phyloP scores from a whole-genome alignment of 306 rosid genomes.

The Vicia sativa region DNA sequence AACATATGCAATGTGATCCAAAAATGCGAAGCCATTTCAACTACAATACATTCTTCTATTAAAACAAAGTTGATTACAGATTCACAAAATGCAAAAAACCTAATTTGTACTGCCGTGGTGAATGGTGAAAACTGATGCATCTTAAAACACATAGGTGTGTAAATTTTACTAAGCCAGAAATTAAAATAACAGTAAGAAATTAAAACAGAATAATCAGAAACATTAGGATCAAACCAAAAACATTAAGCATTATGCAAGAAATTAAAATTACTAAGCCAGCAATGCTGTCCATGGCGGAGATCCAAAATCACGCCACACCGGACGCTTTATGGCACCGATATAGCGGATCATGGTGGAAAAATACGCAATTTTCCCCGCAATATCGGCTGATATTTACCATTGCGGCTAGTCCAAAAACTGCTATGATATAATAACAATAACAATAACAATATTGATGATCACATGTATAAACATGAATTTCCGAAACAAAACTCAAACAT shows the following conservation, averaged over 20 bases:
- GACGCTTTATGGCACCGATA: no score
- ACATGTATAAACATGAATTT: not conserved
- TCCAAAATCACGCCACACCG: no score
- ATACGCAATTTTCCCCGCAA: no score
- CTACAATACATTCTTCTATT: conserved; percentile 4
- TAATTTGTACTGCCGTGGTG: not conserved
- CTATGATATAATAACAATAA: no score
- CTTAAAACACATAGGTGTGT: not conserved
- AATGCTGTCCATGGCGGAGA: no score
- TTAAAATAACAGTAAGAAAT: not conserved
- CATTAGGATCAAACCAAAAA: conserved; percentile 17
- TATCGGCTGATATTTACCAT: no score
- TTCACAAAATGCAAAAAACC: conserved; percentile 8
- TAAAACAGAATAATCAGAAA: not conserved
- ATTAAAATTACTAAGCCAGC: conserved; percentile 5
- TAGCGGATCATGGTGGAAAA: no score
- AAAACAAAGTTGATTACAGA: conserved; percentile 28
- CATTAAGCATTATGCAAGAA: conserved; percentile 13
- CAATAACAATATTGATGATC: not conserved
- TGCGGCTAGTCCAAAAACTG: no score
- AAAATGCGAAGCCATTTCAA: conserved; percentile 7
- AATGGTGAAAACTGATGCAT: not conserved
- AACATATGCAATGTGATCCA: conserved; percentile 3
- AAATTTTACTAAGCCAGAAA: conserved; percentile 1
- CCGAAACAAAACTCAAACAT: conserved; percentile 12